phyloP scores from a whole-genome alignment of 1,139 yeast species.

The Geotrichum histeridarum region DNA sequence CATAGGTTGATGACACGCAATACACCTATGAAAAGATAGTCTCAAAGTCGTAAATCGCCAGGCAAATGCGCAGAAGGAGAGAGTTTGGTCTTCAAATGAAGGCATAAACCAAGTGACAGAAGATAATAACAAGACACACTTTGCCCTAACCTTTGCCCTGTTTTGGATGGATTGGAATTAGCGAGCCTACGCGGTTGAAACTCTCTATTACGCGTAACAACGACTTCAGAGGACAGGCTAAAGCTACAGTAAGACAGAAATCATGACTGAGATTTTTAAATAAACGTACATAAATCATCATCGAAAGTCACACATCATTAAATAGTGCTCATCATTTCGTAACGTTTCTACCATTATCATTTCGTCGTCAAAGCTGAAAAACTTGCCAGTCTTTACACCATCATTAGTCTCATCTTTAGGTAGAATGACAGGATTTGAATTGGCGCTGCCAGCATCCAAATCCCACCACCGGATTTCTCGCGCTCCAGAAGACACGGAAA shows the following conservation, averaged over 20 bases:
- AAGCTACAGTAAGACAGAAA: too few relatives aligned
- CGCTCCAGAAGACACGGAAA: constrained; percentile 22
- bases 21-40: not conserved
- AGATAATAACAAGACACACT: not conserved
- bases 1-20: not conserved
- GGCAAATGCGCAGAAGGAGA: not conserved
- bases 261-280: too few relatives aligned
- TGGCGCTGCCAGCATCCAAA: constrained; percentile 9
- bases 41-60: not conserved
- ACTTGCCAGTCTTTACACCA: constrained; percentile 13
- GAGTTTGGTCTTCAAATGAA: not conserved
- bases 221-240: too few relatives aligned
- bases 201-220: too few relatives aligned
- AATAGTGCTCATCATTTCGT: constrained; percentile 8
- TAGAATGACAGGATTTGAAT: not conserved
- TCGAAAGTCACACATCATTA: constrained; percentile 20
- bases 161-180: too few relatives aligned
- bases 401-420: constrained; percentile 2
- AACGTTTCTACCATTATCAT: constrained; percentile 18
- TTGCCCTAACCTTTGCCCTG: not conserved
- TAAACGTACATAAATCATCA: not conserved
- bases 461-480: constrained; percentile 26
- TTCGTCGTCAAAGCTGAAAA: constrained; percentile 21
- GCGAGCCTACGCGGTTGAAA: too few relatives aligned
- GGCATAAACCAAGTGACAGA: not conserved